These are phyloP conservation scores for Symmetrospora coprosmae DNA, from an alignment of 768 basidiomycete species.

Conservation along the genomic window DNA sequence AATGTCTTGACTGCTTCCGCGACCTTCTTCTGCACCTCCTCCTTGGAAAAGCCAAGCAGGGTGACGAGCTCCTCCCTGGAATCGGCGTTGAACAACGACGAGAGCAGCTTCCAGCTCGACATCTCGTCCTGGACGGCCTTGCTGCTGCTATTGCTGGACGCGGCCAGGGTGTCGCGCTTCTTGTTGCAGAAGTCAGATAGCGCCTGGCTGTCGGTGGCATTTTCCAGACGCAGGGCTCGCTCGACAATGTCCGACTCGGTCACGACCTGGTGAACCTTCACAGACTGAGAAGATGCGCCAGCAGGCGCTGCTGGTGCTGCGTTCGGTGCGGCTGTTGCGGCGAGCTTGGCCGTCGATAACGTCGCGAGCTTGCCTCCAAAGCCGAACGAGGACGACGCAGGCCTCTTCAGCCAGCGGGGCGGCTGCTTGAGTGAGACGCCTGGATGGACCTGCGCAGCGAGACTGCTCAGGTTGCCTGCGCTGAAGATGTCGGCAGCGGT, in stretches of 20 bases:
- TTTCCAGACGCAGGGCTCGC: conserved; percentile 54
- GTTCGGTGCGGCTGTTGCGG: background rate
- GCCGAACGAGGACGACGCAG: conserved; percentile 66
- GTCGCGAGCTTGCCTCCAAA: conserved; percentile 78
- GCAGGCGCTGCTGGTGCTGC: conserved; percentile 46
- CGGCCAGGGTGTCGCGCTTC: background rate
- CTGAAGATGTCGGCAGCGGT: conserved; percentile 71
- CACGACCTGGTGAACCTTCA: conserved; percentile 55
- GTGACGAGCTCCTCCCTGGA: conserved; percentile 80
- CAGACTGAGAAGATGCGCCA: background rate
- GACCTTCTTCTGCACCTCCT: conserved; percentile 62
- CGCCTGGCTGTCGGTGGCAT: conserved; percentile 40
- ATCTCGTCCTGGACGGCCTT: conserved; percentile 8
- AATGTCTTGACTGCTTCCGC: conserved; percentile 66
- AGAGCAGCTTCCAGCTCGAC: conserved; percentile 38
- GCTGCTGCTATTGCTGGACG: too few relatives aligned
- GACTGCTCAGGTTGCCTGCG: conserved; percentile 41
- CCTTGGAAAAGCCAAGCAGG: conserved; percentile 81
- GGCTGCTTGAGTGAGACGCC: conserved; percentile 78
- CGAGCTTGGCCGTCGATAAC: conserved; percentile 50
- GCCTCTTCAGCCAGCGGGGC: conserved; percentile 90
- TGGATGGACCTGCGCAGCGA: conserved; percentile 32
- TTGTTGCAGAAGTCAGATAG: conserved; percentile 25
- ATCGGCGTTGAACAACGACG: conserved; percentile 73
- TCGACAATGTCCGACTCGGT: conserved; percentile 63